Conservation (phyloP, 2,329 filamentous ascomycete genomes). For the Penicillium aurantiogriseum region DNA sequence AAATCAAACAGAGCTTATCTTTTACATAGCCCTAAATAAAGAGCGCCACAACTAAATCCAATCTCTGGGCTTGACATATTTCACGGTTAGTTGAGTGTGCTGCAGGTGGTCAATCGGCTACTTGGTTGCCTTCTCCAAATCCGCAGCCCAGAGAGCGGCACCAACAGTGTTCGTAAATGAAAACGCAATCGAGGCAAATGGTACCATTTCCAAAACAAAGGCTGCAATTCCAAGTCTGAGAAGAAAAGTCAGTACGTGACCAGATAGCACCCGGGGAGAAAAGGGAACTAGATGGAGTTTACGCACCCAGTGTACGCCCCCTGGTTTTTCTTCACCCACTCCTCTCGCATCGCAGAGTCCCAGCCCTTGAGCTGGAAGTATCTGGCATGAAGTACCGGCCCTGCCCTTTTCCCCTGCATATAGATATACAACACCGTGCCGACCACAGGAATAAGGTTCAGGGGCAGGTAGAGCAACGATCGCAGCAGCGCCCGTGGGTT, state of each 20-base stretch:
- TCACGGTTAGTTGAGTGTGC: background rate
- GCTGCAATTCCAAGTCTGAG: constrained; percentile 68
- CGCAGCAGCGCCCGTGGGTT: constrained; percentile 64
- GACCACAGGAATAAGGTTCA: constrained; percentile 90
- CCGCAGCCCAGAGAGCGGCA: constrained; percentile 90
- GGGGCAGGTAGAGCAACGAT: constrained; percentile 80
- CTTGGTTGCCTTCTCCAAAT: constrained; percentile 61
- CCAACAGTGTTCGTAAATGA: constrained; percentile 90
- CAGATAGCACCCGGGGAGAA: constrained; percentile 5
- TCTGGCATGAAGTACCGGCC: constrained; percentile 57
- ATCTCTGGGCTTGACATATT: background rate
- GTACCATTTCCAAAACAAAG: constrained; percentile 79
- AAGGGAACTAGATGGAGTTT: background rate
- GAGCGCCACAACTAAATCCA: background rate
- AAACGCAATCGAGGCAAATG: constrained; percentile 78
- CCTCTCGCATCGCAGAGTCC: constrained; percentile 61
- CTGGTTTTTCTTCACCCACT: constrained; percentile 68
- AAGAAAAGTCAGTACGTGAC: constrained; percentile 22
- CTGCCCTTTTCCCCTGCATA: constrained; percentile 64
- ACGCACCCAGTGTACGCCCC: constrained; percentile 79
- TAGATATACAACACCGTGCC: constrained; percentile 79
- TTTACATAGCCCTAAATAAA: background rate
- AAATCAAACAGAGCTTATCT: background rate
- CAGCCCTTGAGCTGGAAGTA: constrained; percentile 93
- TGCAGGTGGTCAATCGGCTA: constrained; percentile 8